Evolutionary conservation across 2,329 filamentous ascomycete genomes (phyloP).

Genomic region (Colletotrichum gigasporum): DNA sequence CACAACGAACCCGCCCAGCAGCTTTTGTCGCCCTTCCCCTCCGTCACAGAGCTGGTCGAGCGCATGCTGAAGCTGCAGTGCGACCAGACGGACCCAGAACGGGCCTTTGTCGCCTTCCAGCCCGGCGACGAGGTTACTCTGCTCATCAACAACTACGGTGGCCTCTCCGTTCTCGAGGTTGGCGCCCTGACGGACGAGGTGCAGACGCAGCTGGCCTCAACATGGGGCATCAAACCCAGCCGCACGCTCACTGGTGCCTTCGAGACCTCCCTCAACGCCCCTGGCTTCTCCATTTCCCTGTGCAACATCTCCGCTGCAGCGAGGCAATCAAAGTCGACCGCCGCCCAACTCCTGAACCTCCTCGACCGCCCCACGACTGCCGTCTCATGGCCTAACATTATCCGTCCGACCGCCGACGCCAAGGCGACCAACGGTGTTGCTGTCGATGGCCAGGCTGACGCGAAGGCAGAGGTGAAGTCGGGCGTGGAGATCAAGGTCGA

Average conservation of each 20-base stretch:
- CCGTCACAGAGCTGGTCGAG: conserved; percentile 47
- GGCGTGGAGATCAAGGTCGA: conserved; percentile 35
- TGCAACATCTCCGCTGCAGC: conserved; percentile 56
- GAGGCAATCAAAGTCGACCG: conserved; percentile 33
- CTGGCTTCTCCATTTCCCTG: conserved; percentile 64
- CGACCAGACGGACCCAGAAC: conserved; percentile 60
- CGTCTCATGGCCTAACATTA: conserved; percentile 56
- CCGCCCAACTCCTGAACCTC: conserved; percentile 53
- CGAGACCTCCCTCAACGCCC: conserved; percentile 63
- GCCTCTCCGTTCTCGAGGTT: conserved; percentile 63
- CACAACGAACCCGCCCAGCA: conserved; percentile 54
- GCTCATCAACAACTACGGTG: conserved; percentile 67
- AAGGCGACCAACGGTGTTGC: neutral
- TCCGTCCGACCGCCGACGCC: neutral
- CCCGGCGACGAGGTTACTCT: conserved; percentile 56
- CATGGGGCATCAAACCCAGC: conserved; percentile 57
- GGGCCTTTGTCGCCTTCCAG: conserved; percentile 60
- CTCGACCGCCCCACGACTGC: conserved; percentile 61
- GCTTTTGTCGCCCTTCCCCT: conserved; percentile 49
- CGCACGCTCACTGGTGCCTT: conserved; percentile 58
- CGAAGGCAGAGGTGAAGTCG: neutral
- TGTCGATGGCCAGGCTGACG: neutral
- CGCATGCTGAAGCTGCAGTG: conserved; percentile 63
- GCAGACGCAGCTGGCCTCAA: conserved; percentile 53
- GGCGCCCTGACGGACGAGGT: conserved; percentile 64